Percentiles rank a stretch among this genome's conserved stretches.
These are phyloP conservation scores for Fraxinus paxiana DNA, from an alignment of 305 asterid species.

Conservation along the genomic window DNA sequence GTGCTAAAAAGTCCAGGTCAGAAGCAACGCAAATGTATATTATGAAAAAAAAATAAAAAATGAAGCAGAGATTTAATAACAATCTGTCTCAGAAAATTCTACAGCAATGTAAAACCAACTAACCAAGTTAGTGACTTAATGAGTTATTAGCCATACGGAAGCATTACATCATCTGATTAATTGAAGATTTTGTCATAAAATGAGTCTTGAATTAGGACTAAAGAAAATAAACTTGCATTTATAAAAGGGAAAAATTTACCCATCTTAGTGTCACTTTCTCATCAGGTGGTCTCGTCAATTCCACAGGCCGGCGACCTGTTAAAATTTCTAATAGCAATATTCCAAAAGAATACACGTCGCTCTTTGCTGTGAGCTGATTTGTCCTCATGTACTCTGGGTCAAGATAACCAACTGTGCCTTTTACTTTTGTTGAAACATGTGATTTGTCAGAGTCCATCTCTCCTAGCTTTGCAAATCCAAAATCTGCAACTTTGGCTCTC, in stretches of 20 bases:
- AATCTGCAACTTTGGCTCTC: slow-evolving; percentile 93
- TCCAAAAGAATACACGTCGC: slow-evolving; percentile 97
- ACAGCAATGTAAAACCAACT: neutral
- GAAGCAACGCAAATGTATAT: neutral
- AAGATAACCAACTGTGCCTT: slow-evolving; percentile 92
- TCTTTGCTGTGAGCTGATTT: slow-evolving; percentile 72
- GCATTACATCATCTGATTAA: neutral
- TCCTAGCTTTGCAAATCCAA: slow-evolving; percentile 88
- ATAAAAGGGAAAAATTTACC: slow-evolving; percentile 44
- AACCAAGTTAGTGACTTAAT: neutral
- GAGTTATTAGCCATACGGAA: neutral
- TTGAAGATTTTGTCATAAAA: neutral
- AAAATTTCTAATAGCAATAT: slow-evolving; percentile 67
- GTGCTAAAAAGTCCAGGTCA: neutral
- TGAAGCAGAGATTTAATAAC: neutral
- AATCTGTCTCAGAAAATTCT: neutral
- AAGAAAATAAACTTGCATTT: neutral
- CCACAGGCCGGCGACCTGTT: slow-evolving; percentile 94
- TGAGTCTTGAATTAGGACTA: neutral
- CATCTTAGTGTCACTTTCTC: slow-evolving; percentile 79
- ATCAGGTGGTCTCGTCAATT: slow-evolving; percentile 51
- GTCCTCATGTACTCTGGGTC: slow-evolving; percentile 97
- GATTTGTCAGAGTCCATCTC: slow-evolving; percentile 66
- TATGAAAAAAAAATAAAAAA: neutral
- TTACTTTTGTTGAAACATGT: slow-evolving; percentile 80